These are phyloP conservation scores for Penicillium expansum DNA, from an alignment of 2,329 filamentous ascomycete genomes.

Conservation along the genomic window DNA sequence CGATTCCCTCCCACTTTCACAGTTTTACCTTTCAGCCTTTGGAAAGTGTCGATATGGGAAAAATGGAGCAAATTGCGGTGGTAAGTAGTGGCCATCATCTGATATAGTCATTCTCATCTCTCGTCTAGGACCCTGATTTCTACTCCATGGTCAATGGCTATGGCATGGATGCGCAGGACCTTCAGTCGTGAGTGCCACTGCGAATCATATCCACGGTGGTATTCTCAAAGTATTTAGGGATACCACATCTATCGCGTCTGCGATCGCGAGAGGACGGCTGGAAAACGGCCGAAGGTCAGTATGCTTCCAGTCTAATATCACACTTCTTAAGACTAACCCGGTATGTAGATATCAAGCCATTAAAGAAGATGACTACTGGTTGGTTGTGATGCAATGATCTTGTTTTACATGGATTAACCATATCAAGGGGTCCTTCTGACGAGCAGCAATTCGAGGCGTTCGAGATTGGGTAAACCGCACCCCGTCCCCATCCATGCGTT, in stretches of 20 bases:
- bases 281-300: slow-evolving; percentile 19
- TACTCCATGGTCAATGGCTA: slow-evolving; percentile 2
- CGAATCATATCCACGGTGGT: background rate
- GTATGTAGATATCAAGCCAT: slow-evolving; percentile 18
- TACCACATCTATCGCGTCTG: slow-evolving; percentile 15
- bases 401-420: background rate
- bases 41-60: background rate
- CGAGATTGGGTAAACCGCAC: slow-evolving; percentile 15
- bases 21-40: background rate
- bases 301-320: slow-evolving; percentile 23
- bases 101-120: background rate
- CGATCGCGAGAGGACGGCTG: slow-evolving; percentile 13
- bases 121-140: slow-evolving; percentile 11
- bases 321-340: background rate
- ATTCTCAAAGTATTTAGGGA: slow-evolving; percentile 4
- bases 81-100: background rate
- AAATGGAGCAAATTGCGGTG: background rate
- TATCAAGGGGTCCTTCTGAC: slow-evolving; percentile 17
- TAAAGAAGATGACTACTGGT: slow-evolving; percentile 23
- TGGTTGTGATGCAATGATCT: background rate
- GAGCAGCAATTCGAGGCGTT: slow-evolving; percentile 21
- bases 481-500: background rate
- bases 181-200: slow-evolving; percentile 12
- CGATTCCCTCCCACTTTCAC: background rate
- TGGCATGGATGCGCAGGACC: slow-evolving; percentile 4